A percentile compares a stretch with the other conserved stretches of the same genome.
Conservation (phyloP, 2,329 filamentous ascomycete genomes). For the Dothistroma pini region DNA sequence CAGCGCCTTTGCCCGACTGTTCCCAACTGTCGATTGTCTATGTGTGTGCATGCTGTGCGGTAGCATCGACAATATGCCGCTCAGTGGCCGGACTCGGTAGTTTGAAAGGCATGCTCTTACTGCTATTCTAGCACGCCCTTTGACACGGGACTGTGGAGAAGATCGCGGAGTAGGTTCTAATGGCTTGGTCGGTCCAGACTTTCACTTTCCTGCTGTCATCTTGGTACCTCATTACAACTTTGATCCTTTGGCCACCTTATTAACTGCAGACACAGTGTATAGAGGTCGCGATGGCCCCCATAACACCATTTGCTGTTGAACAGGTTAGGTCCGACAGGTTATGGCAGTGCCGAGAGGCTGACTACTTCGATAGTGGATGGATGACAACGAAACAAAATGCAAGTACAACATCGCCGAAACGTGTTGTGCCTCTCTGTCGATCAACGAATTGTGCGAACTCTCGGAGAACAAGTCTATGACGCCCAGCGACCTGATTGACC, state of each 20-base stretch:
- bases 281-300: conserved; percentile 22
- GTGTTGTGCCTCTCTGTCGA: conserved; percentile 69
- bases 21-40: not conserved
- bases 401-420: conserved; percentile 75
- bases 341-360: not conserved
- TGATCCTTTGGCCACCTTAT: not conserved
- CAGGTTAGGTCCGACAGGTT: conserved; percentile 46
- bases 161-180: not conserved
- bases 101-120: too few species aligned
- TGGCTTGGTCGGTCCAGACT: not conserved
- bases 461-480: conserved; percentile 53
- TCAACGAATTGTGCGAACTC: conserved; percentile 62
- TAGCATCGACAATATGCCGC: not conserved
- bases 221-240: not conserved
- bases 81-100: not conserved
- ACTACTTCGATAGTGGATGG: conserved; percentile 51
- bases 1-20: not conserved
- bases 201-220: not conserved
- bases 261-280: not conserved
- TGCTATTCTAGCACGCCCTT: not conserved
- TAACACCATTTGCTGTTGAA: conserved; percentile 64
- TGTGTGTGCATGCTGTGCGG: not conserved
- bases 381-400: conserved; percentile 49
- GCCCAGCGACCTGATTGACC: conserved; percentile 41
- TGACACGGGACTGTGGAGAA: not conserved